phyloP scores from a whole-genome alignment of 2,329 filamentous ascomycete species.

The Xylogone sp. region DNA sequence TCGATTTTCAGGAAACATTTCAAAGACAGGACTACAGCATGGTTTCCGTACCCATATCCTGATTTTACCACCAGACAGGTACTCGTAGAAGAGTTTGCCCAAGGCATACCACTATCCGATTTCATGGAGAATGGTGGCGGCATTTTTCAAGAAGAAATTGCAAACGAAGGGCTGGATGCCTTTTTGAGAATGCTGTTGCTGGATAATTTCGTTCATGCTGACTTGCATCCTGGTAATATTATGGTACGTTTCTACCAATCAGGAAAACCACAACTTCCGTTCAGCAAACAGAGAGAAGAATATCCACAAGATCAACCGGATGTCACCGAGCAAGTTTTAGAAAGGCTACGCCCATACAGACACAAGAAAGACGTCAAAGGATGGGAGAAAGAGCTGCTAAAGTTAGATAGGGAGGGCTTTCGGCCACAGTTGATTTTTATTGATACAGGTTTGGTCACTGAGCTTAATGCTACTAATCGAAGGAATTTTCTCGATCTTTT shows the following conservation, averaged over 20 bases:
- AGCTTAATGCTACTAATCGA: slow-evolving; percentile 83
- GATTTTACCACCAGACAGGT: slow-evolving; percentile 92
- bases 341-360: slow-evolving; percentile 71
- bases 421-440: slow-evolving; percentile 95
- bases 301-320: slow-evolving; percentile 54
- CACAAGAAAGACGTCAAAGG: slow-evolving; percentile 56
- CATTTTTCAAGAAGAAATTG: slow-evolving; percentile 89
- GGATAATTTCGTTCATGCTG: slow-evolving; percentile 96
- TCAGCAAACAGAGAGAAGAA: slow-evolving; percentile 31
- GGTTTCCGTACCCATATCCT: slow-evolving; percentile 92
- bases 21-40: slow-evolving; percentile 83
- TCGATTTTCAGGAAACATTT: slow-evolving; percentile 88
- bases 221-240: slow-evolving; percentile 95
- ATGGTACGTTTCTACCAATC: slow-evolving; percentile 98
- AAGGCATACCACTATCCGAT: slow-evolving; percentile 85
- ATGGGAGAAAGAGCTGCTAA: slow-evolving; percentile 71
- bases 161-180: slow-evolving; percentile 89
- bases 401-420: slow-evolving; percentile 84
- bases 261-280: slow-evolving; percentile 62
- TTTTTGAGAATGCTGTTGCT: slow-evolving; percentile 95
- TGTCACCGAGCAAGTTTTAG: slow-evolving; percentile 82
- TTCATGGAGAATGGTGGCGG: slow-evolving; percentile 92
- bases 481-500: slow-evolving; percentile 93
- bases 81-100: slow-evolving; percentile 90
- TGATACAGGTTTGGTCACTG: slow-evolving; percentile 91